These are phyloP conservation scores for Baudoinia panamericana DNA, from an alignment of 495 filamentous ascomycete species.

Conservation along the genomic window DNA sequence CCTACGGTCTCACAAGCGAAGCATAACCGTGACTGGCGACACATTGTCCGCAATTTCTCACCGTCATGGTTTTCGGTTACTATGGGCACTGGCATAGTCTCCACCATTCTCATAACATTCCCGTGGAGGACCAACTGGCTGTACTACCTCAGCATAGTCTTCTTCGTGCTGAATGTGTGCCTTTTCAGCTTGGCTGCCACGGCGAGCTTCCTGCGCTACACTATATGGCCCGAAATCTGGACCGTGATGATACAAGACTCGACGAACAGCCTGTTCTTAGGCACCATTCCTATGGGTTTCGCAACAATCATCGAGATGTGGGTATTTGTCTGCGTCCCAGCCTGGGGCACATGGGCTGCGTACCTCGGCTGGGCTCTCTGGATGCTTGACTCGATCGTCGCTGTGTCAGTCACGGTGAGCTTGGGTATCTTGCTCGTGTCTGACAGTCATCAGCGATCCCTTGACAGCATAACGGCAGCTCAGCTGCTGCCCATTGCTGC, in stretches of 20 bases:
- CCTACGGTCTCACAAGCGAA: conserved; percentile 6
- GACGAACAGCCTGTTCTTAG: conserved; percentile 48
- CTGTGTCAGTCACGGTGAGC: conserved; percentile 39
- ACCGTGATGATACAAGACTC: conserved; percentile 43
- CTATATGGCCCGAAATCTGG: conserved; percentile 48
- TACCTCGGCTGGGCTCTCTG: conserved; percentile 39
- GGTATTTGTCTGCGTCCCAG: conserved; percentile 42
- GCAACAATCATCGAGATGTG: conserved; percentile 48
- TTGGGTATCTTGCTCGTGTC: conserved; percentile 41
- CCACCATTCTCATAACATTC: conserved; percentile 24
- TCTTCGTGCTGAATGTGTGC: conserved; percentile 26
- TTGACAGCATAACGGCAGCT: conserved; percentile 45
- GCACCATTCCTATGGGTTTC: conserved; percentile 51
- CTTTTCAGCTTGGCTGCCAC: conserved; percentile 36
- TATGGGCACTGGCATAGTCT: conserved; percentile 31
- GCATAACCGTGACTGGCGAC: conserved; percentile 26
- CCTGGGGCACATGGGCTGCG: conserved; percentile 38
- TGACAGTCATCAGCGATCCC: conserved; percentile 28
- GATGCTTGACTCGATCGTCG: conserved; percentile 45
- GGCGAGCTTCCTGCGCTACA: conserved; percentile 43
- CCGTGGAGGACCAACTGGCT: conserved; percentile 26
- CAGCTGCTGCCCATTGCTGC: conserved; percentile 52
- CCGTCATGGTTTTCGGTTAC: conserved; percentile 30
- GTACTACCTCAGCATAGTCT: conserved; percentile 26
- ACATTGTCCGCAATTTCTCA: conserved; percentile 27